Base-by-base conservation (phyloP, 805 yeast species). In the Maudiozyma saulgeensis region DNA sequence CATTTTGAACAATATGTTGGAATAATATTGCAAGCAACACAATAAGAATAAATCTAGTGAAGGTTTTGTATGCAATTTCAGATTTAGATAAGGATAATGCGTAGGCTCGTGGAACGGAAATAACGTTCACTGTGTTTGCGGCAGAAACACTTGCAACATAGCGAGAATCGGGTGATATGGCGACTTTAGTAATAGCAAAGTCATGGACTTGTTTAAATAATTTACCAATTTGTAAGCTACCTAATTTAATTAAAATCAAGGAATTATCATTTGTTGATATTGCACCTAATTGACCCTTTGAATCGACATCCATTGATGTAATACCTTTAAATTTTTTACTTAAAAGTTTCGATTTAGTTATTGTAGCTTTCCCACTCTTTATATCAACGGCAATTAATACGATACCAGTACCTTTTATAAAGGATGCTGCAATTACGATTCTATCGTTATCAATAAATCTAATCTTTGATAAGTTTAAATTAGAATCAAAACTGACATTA, bases 121-220 rank as follows among this genome's bases (percentile, higher is more conserved):
- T 67, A n/a, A 87, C 78, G 54, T 76, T 80, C 21, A 88, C 76
- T 0, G 87, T 75, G 52, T 84, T 83, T 3, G 95, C 86, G 1
- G 91, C 96, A 37, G 91, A 82, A 0, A 80, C 83, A 23, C 88
- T 77, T 2, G 87, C 91, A 47, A 87, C 66, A 49, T 73, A 74
- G 42, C 76, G 69, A 8, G 90, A 88, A 60, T 79, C 74, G 12
- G 84, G 81, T 4, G 87, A 82, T 51, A 87, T 80, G 3, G 79
- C 69, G 7, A 87, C 79, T 43, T 78, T 74, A 0, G 96, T 88
- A 45, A 88, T 80, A 28, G 95, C 90, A 66, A 87, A 87, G 15
- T 75, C 70, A 63, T 88, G 96, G 48, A 85, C 80, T 53, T 84
- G 78, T 41, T 75, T 74, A 49, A 79, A 69, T 16, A 73, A 68